Evolutionary conservation across 306 rosid genomes (phyloP).

Genomic region (Vigna trinervia): DNA sequence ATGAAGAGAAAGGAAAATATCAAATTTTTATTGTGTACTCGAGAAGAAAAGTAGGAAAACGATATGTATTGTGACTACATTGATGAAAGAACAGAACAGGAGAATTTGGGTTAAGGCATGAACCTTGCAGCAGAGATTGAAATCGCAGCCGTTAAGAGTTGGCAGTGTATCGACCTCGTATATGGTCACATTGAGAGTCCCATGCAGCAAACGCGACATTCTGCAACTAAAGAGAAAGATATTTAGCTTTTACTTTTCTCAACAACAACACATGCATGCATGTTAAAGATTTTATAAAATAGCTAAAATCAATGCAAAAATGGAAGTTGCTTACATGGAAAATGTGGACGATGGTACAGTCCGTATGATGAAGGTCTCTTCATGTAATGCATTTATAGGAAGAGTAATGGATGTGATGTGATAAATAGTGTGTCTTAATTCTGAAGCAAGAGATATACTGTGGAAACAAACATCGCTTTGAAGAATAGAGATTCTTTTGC

Average conservation of each 20-base stretch:
- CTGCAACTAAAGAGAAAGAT: neutral
- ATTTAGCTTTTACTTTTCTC: neutral
- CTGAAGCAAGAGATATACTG: slow-evolving; percentile 39
- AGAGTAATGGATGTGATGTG: slow-evolving; percentile 3
- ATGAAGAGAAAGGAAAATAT: too few species aligned
- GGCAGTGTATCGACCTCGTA: slow-evolving; percentile 36
- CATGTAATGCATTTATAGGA: neutral
- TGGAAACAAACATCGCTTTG: slow-evolving; percentile 3
- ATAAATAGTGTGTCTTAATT: slow-evolving; percentile 35
- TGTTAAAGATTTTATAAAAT: slow-evolving; percentile 13
- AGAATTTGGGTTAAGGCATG: neutral
- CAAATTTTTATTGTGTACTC: too few species aligned
- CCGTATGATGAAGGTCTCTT: slow-evolving; percentile 26
- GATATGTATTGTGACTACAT: neutral
- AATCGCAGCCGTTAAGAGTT: slow-evolving; percentile 24
- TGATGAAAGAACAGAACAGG: neutral
- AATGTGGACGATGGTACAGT: slow-evolving; percentile 19
- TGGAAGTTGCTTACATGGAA: slow-evolving; percentile 33
- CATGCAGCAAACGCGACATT: slow-evolving; percentile 45
- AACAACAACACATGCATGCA: neutral
- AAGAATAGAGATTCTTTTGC: slow-evolving; percentile 31
- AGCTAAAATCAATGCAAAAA: neutral
- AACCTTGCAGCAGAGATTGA: slow-evolving; percentile 45
- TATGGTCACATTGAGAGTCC: slow-evolving; percentile 49
- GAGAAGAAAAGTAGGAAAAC: too few species aligned